phyloP scores from a whole-genome alignment of 352 stramenopile genomes.

The Blastocystis sp. region DNA sequence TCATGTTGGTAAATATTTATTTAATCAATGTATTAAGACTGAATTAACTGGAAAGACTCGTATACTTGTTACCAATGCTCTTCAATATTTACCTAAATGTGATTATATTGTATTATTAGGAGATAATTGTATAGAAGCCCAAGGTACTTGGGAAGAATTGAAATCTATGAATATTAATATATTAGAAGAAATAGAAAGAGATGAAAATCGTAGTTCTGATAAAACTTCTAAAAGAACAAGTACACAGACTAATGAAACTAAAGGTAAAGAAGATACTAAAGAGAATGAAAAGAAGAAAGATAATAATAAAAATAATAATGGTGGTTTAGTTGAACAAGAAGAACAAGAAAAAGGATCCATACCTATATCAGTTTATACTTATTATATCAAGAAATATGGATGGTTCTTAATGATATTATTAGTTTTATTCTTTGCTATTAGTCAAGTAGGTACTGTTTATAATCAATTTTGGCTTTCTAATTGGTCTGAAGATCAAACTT shows the following conservation, averaged over 20 bases:
- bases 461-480: slow-evolving; percentile 15
- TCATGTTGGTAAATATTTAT: slow-evolving; percentile 73
- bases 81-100: slow-evolving; percentile 41
- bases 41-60: slow-evolving; percentile 41
- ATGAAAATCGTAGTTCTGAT: neutral
- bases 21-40: slow-evolving; percentile 66
- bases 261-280: neutral
- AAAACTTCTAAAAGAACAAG: neutral
- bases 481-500: slow-evolving; percentile 11
- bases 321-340: neutral
- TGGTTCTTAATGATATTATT: neutral
- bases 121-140: slow-evolving; percentile 47
- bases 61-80: slow-evolving; percentile 46
- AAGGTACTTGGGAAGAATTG: slow-evolving; percentile 49
- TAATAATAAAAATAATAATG: neutral
- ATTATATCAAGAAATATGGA: slow-evolving; percentile 34
- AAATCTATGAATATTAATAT: neutral
- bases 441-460: neutral
- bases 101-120: slow-evolving; percentile 45
- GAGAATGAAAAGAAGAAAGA: neutral
- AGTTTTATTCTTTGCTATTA: slow-evolving; percentile 10
- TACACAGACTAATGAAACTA: neutral
- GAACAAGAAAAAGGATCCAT: slow-evolving; percentile 23
- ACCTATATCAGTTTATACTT: slow-evolving; percentile 2
- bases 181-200: neutral